Evolutionary conservation across 139 green algal genomes (phyloP), one percentile per base, ranked within the genome.

Genomic region (Dunaliella primolecta): DNA sequence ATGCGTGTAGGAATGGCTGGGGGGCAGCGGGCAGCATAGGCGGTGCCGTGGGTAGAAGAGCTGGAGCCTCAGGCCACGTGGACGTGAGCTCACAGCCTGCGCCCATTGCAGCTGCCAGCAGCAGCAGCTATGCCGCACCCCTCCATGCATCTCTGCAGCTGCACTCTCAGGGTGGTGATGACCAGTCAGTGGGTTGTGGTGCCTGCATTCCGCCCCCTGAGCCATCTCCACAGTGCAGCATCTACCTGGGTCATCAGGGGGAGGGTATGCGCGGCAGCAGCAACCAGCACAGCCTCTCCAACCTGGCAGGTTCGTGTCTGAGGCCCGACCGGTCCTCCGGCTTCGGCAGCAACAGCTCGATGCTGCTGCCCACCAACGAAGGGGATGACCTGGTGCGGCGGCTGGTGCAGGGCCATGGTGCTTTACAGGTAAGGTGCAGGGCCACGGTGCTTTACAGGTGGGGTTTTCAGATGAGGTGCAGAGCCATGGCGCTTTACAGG

Each of bases 391-490:
- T 91, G 24, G 34, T 70, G 0, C 55, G 70, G 0, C 84, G 84
- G 23, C 31, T 93, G 11, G 83, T 70, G 2, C 78, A 76, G 1
- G 88, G 92, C 29, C 92, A 94, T 36, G 38, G 72, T 27, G 74
- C 91, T 87, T 38, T 94, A 46, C 91, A 94, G 71, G 83, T 76
- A 2, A 64, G 46, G 46, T 64, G 46, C 7, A n/a, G n/a, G n/a
- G n/a, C n/a, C n/a, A n/a, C n/a, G n/a, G n/a, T n/a, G n/a, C n/a
- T 64, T 7, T 64, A 25, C 46, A 64, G 46, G 46, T 64, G 46
- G 46, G 46, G 15, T 15, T 25, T 64, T 7, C 46, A 64, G 46
- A 7, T 64, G 46, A 64, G 46, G 7, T 25, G 46, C 46, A 64
- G 46, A 15, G n/a, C n/a, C 46, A 64, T 25, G 7, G 46, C 15